Percentiles rank a stretch among this genome's conserved stretches.
phyloP scores from a whole-genome alignment of 306 rosid genomes.

The Gillenia trifoliata region DNA sequence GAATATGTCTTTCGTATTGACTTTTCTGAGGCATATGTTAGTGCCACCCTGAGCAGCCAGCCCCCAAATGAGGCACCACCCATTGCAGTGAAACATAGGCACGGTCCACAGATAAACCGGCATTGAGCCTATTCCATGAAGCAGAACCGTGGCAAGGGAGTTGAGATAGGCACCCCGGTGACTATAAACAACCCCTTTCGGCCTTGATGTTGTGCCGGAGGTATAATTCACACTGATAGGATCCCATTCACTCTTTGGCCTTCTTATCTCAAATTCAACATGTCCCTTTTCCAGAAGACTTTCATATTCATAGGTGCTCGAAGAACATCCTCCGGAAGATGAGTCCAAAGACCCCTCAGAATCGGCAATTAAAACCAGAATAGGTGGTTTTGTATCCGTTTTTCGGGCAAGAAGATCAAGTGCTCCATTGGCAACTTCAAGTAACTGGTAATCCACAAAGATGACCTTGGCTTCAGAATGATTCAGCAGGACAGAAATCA shows the following conservation, averaged over 20 bases:
- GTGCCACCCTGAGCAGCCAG: conserved; percentile 73
- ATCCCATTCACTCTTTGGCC: conserved; percentile 71
- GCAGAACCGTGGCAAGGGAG: conserved; percentile 58
- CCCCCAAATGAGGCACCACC: conserved; percentile 93
- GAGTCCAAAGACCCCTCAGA: conserved; percentile 21
- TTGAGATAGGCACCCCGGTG: conserved; percentile 88
- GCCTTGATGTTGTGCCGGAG: conserved; percentile 88
- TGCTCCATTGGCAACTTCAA: conserved; percentile 52
- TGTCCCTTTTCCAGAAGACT: conserved; percentile 37
- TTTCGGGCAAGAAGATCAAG: conserved; percentile 32
- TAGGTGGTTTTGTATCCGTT: conserved; percentile 33
- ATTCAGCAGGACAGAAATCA: conserved; percentile 43
- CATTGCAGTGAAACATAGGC: conserved; percentile 87
- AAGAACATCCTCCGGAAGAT: neutral
- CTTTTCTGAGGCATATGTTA: conserved; percentile 63
- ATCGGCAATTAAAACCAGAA: conserved; percentile 52
- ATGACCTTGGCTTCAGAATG: conserved; percentile 73
- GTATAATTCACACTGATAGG: conserved; percentile 82
- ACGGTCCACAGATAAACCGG: conserved; percentile 86
- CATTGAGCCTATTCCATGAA: conserved; percentile 52
- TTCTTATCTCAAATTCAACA: conserved; percentile 39
- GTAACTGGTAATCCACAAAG: conserved; percentile 65
- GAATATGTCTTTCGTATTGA: conserved; percentile 52
- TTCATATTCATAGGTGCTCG: conserved; percentile 56
- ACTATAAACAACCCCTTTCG: conserved; percentile 80